Conservation (phyloP, 768 basidiomycete genomes). For the Hypholoma fasciculare region DNA sequence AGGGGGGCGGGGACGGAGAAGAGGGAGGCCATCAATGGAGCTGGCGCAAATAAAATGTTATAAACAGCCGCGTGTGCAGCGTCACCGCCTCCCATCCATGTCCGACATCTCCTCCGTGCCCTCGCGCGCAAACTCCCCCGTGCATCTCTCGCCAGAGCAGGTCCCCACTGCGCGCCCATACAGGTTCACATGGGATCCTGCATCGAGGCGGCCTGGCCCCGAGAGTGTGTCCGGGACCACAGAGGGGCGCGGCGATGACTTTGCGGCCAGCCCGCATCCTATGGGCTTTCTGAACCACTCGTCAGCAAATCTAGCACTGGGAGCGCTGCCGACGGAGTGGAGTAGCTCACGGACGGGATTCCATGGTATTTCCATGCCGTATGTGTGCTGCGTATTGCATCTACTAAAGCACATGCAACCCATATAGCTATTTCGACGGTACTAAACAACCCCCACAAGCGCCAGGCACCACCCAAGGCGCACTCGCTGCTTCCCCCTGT, state of each 20-base stretch:
- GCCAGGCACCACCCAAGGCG: slow-evolving; percentile 83
- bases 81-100: slow-evolving; percentile 26
- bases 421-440: slow-evolving; percentile 87
- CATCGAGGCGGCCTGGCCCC: slow-evolving; percentile 58
- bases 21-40: slow-evolving; percentile 22
- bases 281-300: slow-evolving; percentile 52
- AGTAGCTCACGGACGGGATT: slow-evolving; percentile 85
- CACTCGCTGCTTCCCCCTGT: slow-evolving; percentile 78
- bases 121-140: slow-evolving; percentile 60
- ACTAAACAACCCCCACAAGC: slow-evolving; percentile 86
- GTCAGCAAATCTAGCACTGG: slow-evolving; percentile 44
- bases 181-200: slow-evolving; percentile 75
- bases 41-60: slow-evolving; percentile 14
- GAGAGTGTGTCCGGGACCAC: slow-evolving; percentile 74
- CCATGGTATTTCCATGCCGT: slow-evolving; percentile 58
- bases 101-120: slow-evolving; percentile 52
- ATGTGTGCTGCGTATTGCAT: not conserved
- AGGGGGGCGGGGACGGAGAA: slow-evolving; percentile 33
- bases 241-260: slow-evolving; percentile 66
- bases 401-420: not conserved
- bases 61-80: slow-evolving; percentile 7
- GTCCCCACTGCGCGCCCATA: slow-evolving; percentile 56
- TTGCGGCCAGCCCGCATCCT: slow-evolving; percentile 52
- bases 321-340: slow-evolving; percentile 65
- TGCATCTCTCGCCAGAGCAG: slow-evolving; percentile 35